These are phyloP conservation scores for Trichophyton rubrum DNA, from an alignment of 2,329 filamentous ascomycete species.

Conservation along the genomic window DNA sequence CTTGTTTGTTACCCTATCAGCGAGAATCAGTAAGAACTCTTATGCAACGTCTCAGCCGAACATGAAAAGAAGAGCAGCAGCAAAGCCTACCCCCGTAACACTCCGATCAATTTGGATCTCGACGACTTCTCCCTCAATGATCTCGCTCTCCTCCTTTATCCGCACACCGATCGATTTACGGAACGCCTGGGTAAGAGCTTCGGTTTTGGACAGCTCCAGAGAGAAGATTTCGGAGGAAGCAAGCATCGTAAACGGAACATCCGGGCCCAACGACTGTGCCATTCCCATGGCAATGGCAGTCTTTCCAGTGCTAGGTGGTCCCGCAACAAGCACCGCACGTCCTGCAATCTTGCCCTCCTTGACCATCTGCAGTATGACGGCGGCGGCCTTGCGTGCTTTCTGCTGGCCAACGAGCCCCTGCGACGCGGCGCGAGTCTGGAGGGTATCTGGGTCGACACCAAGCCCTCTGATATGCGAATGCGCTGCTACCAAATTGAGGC, in stretches of 20 bases:
- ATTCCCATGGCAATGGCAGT: slow-evolving; percentile 98
- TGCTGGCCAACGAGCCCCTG: slow-evolving; percentile 94
- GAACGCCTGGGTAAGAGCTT: slow-evolving; percentile 96
- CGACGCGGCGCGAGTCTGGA: slow-evolving; percentile 72
- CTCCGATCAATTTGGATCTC: slow-evolving; percentile 98
- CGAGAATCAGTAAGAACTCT: slow-evolving; percentile 10
- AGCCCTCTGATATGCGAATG: slow-evolving; percentile 96
- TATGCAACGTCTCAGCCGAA: not conserved
- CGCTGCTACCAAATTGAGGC: slow-evolving; percentile 92
- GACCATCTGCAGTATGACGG: slow-evolving; percentile 95
- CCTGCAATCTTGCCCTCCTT: slow-evolving; percentile 98
- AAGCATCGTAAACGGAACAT: slow-evolving; percentile 93
- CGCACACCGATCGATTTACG: slow-evolving; percentile 94
- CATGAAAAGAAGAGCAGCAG: not conserved
- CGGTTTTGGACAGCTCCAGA: slow-evolving; percentile 98
- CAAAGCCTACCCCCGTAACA: slow-evolving; percentile 58
- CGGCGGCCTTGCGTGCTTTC: slow-evolving; percentile 90
- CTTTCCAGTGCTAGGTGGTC: slow-evolving; percentile 93
- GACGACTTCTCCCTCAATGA: slow-evolving; percentile 97
- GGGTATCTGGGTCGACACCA: slow-evolving; percentile 79
- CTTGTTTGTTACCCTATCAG: slow-evolving; percentile 73
- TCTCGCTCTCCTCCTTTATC: slow-evolving; percentile 98
- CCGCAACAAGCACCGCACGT: slow-evolving; percentile 84
- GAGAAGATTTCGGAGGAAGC: slow-evolving; percentile 97
- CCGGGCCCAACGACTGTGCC: slow-evolving; percentile 85